Conservation (phyloP, 2,329 filamentous ascomycete genomes). For the Xylaria sp. region DNA sequence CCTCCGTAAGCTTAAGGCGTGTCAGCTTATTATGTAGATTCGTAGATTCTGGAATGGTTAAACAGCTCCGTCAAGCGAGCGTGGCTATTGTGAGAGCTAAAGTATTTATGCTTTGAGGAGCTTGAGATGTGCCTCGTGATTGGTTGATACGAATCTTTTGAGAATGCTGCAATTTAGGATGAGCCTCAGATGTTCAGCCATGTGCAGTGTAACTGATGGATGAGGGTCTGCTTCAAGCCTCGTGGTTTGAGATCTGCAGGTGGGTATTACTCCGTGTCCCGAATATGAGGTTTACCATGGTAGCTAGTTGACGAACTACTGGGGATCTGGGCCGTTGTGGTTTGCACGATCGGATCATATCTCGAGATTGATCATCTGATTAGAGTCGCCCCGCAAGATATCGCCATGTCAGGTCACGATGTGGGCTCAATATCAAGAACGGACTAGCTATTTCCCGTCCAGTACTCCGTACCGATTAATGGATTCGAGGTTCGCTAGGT, state of each 20-base stretch:
- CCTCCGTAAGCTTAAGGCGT: constrained; percentile 9
- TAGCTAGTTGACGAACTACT: not conserved
- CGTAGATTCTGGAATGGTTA: constrained; percentile 1
- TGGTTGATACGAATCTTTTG: constrained; percentile 14
- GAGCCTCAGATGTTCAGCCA: not conserved
- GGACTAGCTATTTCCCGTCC: not conserved
- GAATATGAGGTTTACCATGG: not conserved
- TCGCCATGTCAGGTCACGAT: no score
- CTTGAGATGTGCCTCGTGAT: constrained; percentile 11
- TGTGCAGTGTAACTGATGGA: not conserved
- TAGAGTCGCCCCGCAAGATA: not conserved
- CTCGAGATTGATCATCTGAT: not conserved
- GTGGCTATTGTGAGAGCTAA: constrained; percentile 8
- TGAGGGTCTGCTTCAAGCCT: not conserved
- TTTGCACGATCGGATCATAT: not conserved
- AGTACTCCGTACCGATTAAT: not conserved
- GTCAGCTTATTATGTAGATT: constrained; percentile 22
- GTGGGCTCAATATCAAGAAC: not conserved
- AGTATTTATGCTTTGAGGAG: constrained; percentile 18
- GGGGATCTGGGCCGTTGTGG: not conserved
- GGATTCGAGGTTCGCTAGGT: not conserved
- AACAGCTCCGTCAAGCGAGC: constrained; percentile 4
- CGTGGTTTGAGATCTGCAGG: not conserved
- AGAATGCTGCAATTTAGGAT: not conserved
- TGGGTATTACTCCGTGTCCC: not conserved